Evolutionary conservation across 768 basidiomycete species (phyloP).

Genomic region (Phlebiopsis gigantea): DNA sequence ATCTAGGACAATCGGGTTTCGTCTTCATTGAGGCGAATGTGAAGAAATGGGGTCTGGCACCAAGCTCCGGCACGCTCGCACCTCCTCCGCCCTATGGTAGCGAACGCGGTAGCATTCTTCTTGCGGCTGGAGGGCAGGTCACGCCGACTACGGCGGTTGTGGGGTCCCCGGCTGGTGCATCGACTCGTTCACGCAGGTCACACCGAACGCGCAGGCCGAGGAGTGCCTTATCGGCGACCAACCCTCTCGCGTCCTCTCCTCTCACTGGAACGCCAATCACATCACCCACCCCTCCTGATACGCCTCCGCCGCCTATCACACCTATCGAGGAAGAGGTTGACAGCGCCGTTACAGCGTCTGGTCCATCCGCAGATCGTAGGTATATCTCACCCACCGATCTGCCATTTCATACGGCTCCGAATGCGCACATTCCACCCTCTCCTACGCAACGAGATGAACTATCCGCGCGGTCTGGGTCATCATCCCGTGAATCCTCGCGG

Average conservation of each 20-base stretch:
- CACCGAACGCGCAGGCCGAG: slow-evolving; percentile 59
- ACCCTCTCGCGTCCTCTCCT: slow-evolving; percentile 58
- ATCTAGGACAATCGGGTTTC: slow-evolving; percentile 96
- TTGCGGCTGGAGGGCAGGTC: slow-evolving; percentile 73
- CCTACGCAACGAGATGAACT: slow-evolving; percentile 27
- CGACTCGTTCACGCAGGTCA: slow-evolving; percentile 47
- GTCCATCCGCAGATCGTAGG: slow-evolving; percentile 43
- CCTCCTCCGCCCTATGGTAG: slow-evolving; percentile 98
- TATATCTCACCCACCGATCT: slow-evolving; percentile 62
- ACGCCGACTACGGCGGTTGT: slow-evolving; percentile 27
- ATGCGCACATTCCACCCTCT: slow-evolving; percentile 43
- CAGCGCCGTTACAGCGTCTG: slow-evolving; percentile 22
- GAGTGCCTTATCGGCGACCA: slow-evolving; percentile 33
- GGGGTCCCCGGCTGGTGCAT: slow-evolving; percentile 42
- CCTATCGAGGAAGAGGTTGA: slow-evolving; percentile 68
- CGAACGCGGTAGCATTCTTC: slow-evolving; percentile 91
- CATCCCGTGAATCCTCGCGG: slow-evolving; percentile 42
- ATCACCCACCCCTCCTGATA: slow-evolving; percentile 40
- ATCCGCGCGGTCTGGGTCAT: slow-evolving; percentile 22
- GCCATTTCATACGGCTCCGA: slow-evolving; percentile 52
- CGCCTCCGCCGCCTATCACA: slow-evolving; percentile 62
- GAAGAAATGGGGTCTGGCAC: slow-evolving; percentile 99
- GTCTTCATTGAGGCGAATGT: slow-evolving; percentile 99
- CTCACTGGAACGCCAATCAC: slow-evolving; percentile 47
- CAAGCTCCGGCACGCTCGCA: slow-evolving; percentile 93